Base-by-base conservation (phyloP, 2,329 filamentous ascomycete species). In the Colletotrichum sojae region DNA sequence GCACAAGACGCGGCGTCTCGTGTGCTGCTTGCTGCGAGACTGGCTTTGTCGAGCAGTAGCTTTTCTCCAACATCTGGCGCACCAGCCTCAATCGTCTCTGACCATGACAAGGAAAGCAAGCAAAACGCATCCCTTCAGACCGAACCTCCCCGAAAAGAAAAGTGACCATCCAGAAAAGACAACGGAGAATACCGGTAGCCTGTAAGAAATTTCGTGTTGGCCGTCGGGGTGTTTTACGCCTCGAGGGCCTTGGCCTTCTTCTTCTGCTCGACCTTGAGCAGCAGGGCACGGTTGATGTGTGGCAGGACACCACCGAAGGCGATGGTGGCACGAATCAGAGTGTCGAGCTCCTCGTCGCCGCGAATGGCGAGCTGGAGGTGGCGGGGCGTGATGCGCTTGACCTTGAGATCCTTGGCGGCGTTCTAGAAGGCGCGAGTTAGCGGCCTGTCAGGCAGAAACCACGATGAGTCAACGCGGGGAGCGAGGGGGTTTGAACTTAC, bases 311-410 rank as follows among this genome's bases (percentile, higher is more conserved):
- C 96, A 86, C 96, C 96, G 76, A 97, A 98, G 70, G 96, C 96
- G 78, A 99, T 99, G 72, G 96, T 99, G 67, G 96, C 96, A 77
- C 95, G 93, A 81, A 99, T 98, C 67, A 99, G 88, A 25, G 95
- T 98, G 82, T 99, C 96, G 76, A 99, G 88, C 84, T 99, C 96
- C 85, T 99, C 96, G 82, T 99, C 96, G 79, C 96, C 96, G 78
- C 96, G 94, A 80, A 99, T 99, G 77, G 96, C 96, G 72, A 99
- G 93, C 83, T 99, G 96, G 73, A 99, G 86, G 83, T 99, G 96
- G 82, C 96, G 95, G 65, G 96, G 96, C 13, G 95, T 98, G 83
- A 99, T 99, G 84, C 96, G 96, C 91, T 98, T 99, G 85, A 98
- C 96, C 85, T 98, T 99, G 80, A 98, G 92, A 83, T 99, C 96